A percentile compares a stretch with the other conserved stretches of the same genome.
phyloP scores from a whole-genome alignment of 2,329 filamentous ascomycete species.

The Cordyceps pruinosa region DNA sequence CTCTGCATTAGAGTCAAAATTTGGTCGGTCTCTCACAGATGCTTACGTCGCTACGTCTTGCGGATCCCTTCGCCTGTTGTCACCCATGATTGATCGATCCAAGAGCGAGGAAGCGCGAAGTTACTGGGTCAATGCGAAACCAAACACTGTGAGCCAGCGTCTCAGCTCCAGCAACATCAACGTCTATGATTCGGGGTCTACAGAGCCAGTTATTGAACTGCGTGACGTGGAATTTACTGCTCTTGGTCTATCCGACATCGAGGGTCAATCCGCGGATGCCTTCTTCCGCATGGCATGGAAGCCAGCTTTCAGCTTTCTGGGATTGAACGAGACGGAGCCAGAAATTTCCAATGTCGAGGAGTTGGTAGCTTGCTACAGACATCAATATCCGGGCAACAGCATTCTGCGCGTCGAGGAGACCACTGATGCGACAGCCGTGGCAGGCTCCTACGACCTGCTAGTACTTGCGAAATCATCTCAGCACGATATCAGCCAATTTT shows the following conservation, averaged over 20 bases:
- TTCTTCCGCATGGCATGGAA: not conserved
- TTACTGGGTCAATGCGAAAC: not conserved
- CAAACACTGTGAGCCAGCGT: not conserved
- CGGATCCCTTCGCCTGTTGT: conserved; percentile 17
- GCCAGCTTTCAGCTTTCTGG: not conserved
- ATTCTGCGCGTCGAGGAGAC: not conserved
- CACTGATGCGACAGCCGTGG: not conserved
- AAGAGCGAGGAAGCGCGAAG: not conserved
- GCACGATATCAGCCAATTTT: not conserved
- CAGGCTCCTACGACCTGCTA: not conserved
- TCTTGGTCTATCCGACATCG: not conserved
- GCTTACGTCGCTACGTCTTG: conserved; percentile 22
- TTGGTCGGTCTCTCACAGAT: conserved; percentile 19
- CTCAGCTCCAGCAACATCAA: not conserved
- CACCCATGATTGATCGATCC: not conserved
- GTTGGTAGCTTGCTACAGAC: not conserved
- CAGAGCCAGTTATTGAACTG: not conserved
- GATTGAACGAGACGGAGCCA: not conserved
- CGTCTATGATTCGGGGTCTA: not conserved
- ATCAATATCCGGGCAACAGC: not conserved
- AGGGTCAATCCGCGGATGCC: not conserved
- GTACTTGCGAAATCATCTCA: not conserved
- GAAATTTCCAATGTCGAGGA: not conserved
- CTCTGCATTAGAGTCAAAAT: conserved; percentile 19
- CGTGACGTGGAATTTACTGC: not conserved